A percentile compares a stretch with the other conserved stretches of the same genome.
These are phyloP conservation scores for Bombardia bombarda DNA, from an alignment of 495 filamentous ascomycete species.

Conservation along the genomic window DNA sequence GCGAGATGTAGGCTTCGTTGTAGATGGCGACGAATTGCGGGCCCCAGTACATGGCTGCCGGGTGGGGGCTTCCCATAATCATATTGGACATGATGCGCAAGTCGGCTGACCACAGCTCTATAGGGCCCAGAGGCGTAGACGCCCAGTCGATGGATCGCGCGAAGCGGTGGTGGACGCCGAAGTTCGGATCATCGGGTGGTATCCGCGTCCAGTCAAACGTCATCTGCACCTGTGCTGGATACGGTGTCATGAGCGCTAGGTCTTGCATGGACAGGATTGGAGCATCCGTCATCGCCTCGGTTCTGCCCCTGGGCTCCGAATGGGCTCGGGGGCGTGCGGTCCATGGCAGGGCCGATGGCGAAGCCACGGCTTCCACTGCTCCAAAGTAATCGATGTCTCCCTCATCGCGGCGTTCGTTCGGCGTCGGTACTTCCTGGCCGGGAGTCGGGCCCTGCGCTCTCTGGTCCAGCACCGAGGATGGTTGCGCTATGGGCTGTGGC, in stretches of 20 bases:
- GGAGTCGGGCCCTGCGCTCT: constrained; percentile 19
- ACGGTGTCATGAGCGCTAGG: constrained; percentile 16
- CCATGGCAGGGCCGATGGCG: neutral
- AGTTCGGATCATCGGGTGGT: constrained; percentile 42
- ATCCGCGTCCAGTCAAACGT: constrained; percentile 66
- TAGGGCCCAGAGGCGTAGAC: constrained; percentile 53
- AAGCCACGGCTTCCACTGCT: constrained; percentile 10
- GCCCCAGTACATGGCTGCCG: constrained; percentile 68
- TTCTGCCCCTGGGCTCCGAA: constrained; percentile 17
- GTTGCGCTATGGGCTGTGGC: constrained; percentile 21
- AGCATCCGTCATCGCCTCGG: constrained; percentile 10
- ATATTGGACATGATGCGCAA: constrained; percentile 57
- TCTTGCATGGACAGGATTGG: constrained; percentile 18
- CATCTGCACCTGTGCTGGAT: constrained; percentile 18
- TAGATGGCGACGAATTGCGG: constrained; percentile 58
- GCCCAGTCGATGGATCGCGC: constrained; percentile 59
- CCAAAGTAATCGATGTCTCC: constrained; percentile 31
- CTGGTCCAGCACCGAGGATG: constrained; percentile 16
- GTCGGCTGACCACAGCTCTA: constrained; percentile 55
- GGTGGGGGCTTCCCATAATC: constrained; percentile 66
- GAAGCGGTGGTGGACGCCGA: constrained; percentile 58
- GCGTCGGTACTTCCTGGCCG: constrained; percentile 12
- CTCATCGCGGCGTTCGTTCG: constrained; percentile 21
- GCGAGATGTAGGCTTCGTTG: constrained; percentile 61
- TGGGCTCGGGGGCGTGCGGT: constrained; percentile 5